Percentiles rank a stretch among this genome's conserved stretches.
Conservation (phyloP, 352 stramenopile genomes). For the Globisporangium cystogenes region DNA sequence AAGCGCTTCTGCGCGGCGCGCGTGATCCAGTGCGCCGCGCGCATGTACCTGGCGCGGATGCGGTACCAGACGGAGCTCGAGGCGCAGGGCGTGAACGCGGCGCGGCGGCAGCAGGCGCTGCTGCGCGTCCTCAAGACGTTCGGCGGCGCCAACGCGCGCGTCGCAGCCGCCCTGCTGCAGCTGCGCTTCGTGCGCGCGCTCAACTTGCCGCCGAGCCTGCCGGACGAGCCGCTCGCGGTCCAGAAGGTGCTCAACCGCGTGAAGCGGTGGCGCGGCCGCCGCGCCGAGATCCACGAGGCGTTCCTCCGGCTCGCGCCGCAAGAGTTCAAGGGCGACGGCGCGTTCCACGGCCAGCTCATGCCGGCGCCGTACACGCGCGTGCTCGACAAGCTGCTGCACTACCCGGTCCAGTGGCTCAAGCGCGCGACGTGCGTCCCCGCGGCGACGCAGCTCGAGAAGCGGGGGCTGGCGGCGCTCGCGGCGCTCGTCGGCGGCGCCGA, state of each 20-base stretch:
- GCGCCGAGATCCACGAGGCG: constrained; percentile 47
- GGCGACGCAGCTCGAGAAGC: constrained; percentile 44
- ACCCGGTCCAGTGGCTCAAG: constrained; percentile 54
- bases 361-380: constrained; percentile 48
- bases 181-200: constrained; percentile 57
- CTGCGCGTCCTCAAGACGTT: constrained; percentile 45
- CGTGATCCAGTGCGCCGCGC: constrained; percentile 66
- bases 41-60: constrained; percentile 62
- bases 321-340: constrained; percentile 36
- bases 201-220: constrained; percentile 39
- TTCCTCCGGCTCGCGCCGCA: constrained; percentile 40
- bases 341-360: constrained; percentile 31
- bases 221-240: constrained; percentile 54
- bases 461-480: constrained; percentile 40
- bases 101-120: constrained; percentile 49
- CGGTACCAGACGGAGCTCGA: constrained; percentile 62
- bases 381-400: constrained; percentile 57
- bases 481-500: constrained; percentile 53
- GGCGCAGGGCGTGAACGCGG: constrained; percentile 55
- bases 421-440: constrained; percentile 42
- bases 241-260: constrained; percentile 53
- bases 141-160: constrained; percentile 54
- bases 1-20: constrained; percentile 62
- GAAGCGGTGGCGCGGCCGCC: constrained; percentile 38
- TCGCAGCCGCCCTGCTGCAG: constrained; percentile 62